Conservation (phyloP, 2,329 filamentous ascomycete species). For the Taxawa tesnikishii region DNA sequence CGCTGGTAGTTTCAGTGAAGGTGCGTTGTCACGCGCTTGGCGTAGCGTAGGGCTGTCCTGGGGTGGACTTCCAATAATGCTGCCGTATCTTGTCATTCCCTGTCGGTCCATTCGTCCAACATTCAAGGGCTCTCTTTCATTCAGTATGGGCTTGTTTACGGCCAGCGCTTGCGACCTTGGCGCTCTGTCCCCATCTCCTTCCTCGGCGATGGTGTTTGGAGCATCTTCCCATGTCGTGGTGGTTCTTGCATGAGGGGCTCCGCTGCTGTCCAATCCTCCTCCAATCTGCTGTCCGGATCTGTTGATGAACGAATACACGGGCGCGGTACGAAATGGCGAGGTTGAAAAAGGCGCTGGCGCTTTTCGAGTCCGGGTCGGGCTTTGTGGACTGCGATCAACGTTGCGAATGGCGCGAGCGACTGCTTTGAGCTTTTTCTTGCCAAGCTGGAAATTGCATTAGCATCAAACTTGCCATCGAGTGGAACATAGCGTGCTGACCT, state of each 20-base stretch:
- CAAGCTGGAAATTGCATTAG: conserved; percentile 32
- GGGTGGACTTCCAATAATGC: conserved; percentile 47
- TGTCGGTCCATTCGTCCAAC: conserved; percentile 5
- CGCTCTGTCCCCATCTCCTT: neutral
- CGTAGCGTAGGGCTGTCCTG: conserved; percentile 5
- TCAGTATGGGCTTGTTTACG: neutral
- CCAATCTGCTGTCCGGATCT: conserved; percentile 11
- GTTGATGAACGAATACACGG: conserved; percentile 29
- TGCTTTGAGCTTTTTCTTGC: conserved; percentile 87
- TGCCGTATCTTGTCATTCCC: conserved; percentile 45
- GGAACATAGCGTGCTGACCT: conserved; percentile 31
- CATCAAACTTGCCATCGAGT: neutral
- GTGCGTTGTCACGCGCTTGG: conserved; percentile 20
- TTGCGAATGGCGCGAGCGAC: conserved; percentile 58
- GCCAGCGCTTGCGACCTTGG: neutral
- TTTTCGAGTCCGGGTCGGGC: neutral
- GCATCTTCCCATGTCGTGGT: neutral
- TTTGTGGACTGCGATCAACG: conserved; percentile 36
- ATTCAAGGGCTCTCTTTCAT: neutral
- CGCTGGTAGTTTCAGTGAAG: conserved; percentile 47
- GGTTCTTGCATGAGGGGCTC: conserved; percentile 10
- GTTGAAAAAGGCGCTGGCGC: conserved; percentile 4
- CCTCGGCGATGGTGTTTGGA: neutral
- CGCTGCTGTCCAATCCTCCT: conserved; percentile 9
- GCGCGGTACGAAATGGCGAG: conserved; percentile 22